phyloP scores from a whole-genome alignment of 768 basidiomycete genomes.

The Mycena polygramma region DNA sequence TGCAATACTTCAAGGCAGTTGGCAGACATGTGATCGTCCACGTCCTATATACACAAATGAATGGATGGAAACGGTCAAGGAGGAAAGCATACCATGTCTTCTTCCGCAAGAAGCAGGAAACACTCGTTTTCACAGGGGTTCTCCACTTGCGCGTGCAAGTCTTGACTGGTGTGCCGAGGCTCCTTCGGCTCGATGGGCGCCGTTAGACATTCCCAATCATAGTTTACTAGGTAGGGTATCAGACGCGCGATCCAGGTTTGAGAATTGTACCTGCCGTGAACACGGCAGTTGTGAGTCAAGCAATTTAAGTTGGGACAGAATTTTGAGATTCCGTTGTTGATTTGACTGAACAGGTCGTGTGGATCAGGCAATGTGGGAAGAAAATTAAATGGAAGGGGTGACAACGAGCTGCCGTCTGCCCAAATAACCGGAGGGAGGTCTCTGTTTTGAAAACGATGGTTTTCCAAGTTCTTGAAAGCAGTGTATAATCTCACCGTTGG shows the following conservation, averaged over 20 bases:
- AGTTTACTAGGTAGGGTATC: neutral
- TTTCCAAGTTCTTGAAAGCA: neutral
- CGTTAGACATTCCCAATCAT: neutral
- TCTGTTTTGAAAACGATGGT: neutral
- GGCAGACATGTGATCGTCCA: no score
- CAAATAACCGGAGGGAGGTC: slow-evolving; percentile 11
- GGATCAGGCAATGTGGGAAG: neutral
- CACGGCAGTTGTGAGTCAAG: neutral
- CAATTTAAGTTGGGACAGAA: slow-evolving; percentile 28
- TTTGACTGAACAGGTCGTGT: neutral
- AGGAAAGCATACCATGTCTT: slow-evolving; percentile 16
- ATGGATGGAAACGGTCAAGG: no score
- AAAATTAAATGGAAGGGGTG: slow-evolving; percentile 12
- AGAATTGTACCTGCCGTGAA: neutral
- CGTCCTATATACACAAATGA: no score
- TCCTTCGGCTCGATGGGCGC: slow-evolving; percentile 23
- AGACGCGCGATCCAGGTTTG: neutral
- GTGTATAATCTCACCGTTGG: slow-evolving; percentile 3
- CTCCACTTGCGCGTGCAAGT: neutral
- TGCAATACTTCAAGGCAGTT: no score
- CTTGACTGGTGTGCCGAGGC: slow-evolving; percentile 35
- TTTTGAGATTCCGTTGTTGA: neutral
- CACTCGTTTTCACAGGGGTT: slow-evolving; percentile 39
- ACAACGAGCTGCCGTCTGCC: neutral
- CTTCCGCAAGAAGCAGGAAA: slow-evolving; percentile 32